Evolutionary conservation across 345 rosid genomes (phyloP).

Genomic region (Syzygium grande): DNA sequence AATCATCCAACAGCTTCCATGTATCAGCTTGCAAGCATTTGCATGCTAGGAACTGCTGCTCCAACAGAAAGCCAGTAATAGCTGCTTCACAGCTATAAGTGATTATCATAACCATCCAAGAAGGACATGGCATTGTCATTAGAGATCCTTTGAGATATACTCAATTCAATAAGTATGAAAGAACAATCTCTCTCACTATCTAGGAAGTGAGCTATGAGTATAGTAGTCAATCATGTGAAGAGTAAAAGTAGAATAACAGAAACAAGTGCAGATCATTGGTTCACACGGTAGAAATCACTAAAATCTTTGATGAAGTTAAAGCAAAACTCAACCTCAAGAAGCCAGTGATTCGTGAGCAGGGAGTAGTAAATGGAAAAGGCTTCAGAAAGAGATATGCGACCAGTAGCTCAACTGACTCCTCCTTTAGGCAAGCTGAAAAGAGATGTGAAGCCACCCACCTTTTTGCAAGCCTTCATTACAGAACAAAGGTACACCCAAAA

Average conservation of each 20-base stretch:
- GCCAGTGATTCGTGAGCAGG: conserved; percentile 79
- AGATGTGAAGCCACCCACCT: conserved; percentile 91
- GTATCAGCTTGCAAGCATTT: not conserved
- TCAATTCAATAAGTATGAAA: not conserved
- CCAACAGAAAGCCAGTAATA: not conserved
- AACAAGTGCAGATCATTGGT: not conserved
- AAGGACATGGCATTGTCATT: not conserved
- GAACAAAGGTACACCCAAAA: not conserved
- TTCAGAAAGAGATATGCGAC: conserved; percentile 75
- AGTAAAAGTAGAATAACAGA: not conserved
- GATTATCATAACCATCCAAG: not conserved
- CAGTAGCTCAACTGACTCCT: conserved; percentile 80
- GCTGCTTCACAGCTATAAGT: not conserved
- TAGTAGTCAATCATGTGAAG: not conserved
- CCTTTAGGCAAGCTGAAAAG: conserved; percentile 83
- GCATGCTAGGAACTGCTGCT: not conserved
- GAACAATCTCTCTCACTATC: not conserved
- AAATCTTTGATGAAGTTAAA: not conserved
- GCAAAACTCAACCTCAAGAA: conserved; percentile 55
- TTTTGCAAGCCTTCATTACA: conserved; percentile 68
- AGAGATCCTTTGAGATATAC: not conserved
- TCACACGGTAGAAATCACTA: not conserved
- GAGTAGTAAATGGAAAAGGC: conserved; percentile 71
- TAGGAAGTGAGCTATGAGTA: not conserved
- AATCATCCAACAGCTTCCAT: not conserved